Evolutionary conservation across 2,329 filamentous ascomycete genomes (phyloP), one percentile per base, ranked within the genome.

Genomic region (Botrytis fabae): DNA sequence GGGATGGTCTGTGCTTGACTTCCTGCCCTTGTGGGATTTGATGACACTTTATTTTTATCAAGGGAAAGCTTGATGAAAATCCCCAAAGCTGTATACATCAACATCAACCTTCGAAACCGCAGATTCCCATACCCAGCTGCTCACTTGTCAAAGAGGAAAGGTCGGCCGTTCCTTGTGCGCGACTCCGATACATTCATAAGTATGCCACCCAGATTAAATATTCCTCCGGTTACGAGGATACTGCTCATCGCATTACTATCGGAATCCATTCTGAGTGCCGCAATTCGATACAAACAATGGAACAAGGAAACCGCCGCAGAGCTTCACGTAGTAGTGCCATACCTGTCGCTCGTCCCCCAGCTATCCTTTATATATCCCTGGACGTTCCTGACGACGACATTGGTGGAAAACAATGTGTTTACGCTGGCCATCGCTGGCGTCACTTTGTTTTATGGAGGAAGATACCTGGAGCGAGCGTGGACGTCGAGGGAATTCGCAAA

Each of bases 391-490:
- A 93, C 93, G 4, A 92, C 94, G 2, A 93, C 94, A 0, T 87
- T 98, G 73, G 94, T 98, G 66, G 96, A 99, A 85, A 92, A 93
- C 83, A 98, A 98, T 82, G 86, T 98, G 78, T 92, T 97, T 80
- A 97, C 94, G 18, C 86, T 98, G 61, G 84, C 89, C 40, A 89
- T 97, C 73, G 94, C 93, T 65, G 91, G 87, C 42, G 85, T 91
- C 61, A 95, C 95, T 1, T 84, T 98, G 71, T 97, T 95, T 82
- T 93, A 97, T 84, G 95, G 95, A 72, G 96, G 96, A 16, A 90
- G 94, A 78, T 99, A 99, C 82, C 89, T 99, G 35, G 96, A 99
- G 86, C 88, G 96, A 80, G 95, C 96, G 48, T 99, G 95, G 96
- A 95, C 94, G 46, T 95, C 93, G 40, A 89, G 88, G 73, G 95